Base-by-base conservation (phyloP, 768 basidiomycete species). In the Cytidiella melzeri region DNA sequence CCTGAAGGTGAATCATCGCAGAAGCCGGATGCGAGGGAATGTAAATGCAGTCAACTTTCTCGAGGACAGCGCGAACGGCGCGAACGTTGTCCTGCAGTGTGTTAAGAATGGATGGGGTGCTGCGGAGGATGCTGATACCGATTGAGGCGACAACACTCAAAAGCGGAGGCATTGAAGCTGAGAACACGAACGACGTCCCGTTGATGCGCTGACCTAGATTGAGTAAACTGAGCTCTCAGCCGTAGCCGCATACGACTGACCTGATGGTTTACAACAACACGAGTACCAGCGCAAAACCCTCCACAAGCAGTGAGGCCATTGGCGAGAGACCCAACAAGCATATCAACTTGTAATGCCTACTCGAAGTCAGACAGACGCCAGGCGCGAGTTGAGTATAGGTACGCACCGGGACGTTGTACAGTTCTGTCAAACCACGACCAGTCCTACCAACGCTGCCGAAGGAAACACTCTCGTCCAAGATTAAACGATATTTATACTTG, bases 401-500 rank as follows among this genome's bases (percentile, higher is more conserved):
- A 52, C 51, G 67, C 68, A 92, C 93, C 0, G 92, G 86, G 44
- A 98, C 86, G 51, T 93, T 92, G 69, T 89, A 97, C 18, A 96
- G 70, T 62, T 99, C 95, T 0, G 96, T 97, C 44, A 97, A 70
- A 34, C 96, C 96, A 45, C 94, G 87, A 30, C 96, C 96, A 21
- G 94, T 95, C 39, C 89, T 73, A 12, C 95, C 96, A 13, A 98
- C 83, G 30, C 85, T 78, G 27, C 96, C 96, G 61, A 99, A 95
- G 0, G 95, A 97, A 57, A 90, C 80, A 51, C 80, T 84, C 66
- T 99, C 96, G 64, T 99, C 96, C 12, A 98, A 76, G 48, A 98
- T 87, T 47, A 98, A 72, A 11, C 96, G 83, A 65, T 93, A 97
- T 68, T 98, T 98, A 79, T 91, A 90, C 69, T 94, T 93, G 58